These are phyloP conservation scores for Dichotomopilus funicola DNA, from an alignment of 2,329 filamentous ascomycete species.

Conservation along the genomic window DNA sequence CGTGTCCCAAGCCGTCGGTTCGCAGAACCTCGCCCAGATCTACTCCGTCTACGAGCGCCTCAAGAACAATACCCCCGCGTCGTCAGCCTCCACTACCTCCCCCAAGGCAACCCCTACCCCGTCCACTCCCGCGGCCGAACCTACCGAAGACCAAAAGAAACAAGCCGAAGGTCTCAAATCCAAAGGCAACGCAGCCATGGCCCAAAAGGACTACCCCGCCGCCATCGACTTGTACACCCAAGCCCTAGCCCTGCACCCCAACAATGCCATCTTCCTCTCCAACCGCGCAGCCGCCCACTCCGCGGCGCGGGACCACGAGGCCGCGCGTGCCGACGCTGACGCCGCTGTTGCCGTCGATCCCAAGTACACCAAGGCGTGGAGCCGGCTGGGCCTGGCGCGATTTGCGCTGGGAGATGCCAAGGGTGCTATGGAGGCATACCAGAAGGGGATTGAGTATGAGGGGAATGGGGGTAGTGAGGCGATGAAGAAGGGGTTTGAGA, in stretches of 20 bases:
- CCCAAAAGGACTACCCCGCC: constrained; percentile 75
- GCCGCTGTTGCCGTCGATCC: constrained; percentile 83
- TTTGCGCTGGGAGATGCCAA: constrained; percentile 88
- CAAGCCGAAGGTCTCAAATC: constrained; percentile 85
- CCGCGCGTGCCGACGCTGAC: constrained; percentile 82
- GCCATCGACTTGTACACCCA: constrained; percentile 86
- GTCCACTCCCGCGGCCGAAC: constrained; percentile 31
- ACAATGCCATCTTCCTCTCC: constrained; percentile 93
- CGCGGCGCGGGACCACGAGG: constrained; percentile 74
- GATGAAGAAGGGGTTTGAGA: constrained; percentile 97
- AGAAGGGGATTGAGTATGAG: constrained; percentile 86
- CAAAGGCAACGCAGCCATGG: constrained; percentile 91
- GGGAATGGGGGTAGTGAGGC: constrained; percentile 90
- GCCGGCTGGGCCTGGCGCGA: constrained; percentile 79
- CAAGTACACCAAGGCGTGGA: constrained; percentile 96
- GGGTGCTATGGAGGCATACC: constrained; percentile 91
- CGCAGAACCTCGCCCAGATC: constrained; percentile 82
- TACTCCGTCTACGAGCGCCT: constrained; percentile 96
- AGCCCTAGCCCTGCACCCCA: constrained; percentile 71
- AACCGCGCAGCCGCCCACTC: constrained; percentile 95
- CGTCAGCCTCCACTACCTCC: constrained; percentile 33
- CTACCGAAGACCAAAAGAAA: constrained; percentile 56
- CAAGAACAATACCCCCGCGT: constrained; percentile 48
- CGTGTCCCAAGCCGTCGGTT: constrained; percentile 69
- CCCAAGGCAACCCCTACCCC: constrained; percentile 31